Percentiles rank a stretch among this genome's conserved stretches.
These are phyloP conservation scores for Pythium apleroticum DNA, from an alignment of 352 stramenopile genomes.

Conservation along the genomic window DNA sequence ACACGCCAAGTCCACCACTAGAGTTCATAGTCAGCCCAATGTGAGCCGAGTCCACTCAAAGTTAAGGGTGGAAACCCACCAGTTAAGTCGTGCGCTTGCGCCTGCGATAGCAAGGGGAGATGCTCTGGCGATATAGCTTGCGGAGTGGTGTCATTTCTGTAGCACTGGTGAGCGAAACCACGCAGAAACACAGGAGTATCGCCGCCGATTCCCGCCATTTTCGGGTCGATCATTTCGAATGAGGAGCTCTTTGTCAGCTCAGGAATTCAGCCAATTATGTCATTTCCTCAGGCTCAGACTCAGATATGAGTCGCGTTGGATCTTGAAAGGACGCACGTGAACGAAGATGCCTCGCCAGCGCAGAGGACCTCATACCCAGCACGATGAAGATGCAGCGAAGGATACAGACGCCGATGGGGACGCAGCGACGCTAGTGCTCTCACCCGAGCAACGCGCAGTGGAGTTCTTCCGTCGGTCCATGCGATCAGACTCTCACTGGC, in stretches of 20 bases:
- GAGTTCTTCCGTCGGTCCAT: conserved; percentile 35
- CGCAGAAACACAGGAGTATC: conserved; percentile 10
- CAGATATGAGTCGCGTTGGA: neutral
- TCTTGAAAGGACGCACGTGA: neutral
- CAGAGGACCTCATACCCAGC: neutral
- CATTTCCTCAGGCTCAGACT: neutral
- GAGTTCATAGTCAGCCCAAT: neutral
- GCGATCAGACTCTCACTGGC: conserved; percentile 35
- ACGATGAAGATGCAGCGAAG: neutral
- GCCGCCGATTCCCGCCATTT: conserved; percentile 21
- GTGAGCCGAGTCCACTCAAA: neutral
- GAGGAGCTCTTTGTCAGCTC: neutral
- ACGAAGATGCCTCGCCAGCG: neutral
- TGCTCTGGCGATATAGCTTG: neutral
- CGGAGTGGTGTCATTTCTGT: neutral
- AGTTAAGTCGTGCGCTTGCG: conserved; percentile 22
- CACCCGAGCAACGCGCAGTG: conserved; percentile 32
- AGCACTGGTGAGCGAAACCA: conserved; percentile 20
- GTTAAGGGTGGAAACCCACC: conserved; percentile 4
- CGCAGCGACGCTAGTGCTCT: neutral
- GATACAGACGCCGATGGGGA: neutral
- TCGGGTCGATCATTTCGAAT: neutral
- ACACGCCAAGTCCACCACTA: conserved; percentile 82
- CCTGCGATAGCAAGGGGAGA: neutral
- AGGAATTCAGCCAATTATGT: neutral